Evolutionary conservation across 306 rosid species (phyloP).

Genomic region (Cercis canadensis): DNA sequence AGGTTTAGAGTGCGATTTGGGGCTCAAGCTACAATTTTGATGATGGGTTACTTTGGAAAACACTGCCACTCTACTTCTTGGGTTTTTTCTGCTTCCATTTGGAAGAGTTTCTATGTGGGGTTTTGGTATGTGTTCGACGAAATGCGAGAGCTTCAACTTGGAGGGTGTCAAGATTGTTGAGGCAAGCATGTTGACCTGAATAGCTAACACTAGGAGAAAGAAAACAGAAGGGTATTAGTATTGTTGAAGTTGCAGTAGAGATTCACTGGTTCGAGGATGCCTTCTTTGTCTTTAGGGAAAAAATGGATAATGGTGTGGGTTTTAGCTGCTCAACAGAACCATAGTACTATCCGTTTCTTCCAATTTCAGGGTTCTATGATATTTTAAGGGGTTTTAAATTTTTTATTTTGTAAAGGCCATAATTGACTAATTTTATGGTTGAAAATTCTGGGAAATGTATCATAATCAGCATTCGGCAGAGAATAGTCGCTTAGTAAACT

Average conservation of each 20-base stretch:
- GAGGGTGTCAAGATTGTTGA: conserved; percentile 49
- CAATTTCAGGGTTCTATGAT: no score
- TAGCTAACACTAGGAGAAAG: neutral
- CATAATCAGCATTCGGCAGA: no score
- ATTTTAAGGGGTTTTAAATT: no score
- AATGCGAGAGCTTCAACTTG: conserved; percentile 46
- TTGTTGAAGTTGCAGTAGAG: neutral
- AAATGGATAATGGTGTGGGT: neutral
- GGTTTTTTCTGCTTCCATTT: conserved; percentile 33
- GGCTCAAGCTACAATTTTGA: neutral
- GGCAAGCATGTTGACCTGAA: conserved; percentile 53
- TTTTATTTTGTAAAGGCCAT: no score
- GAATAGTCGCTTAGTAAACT: no score
- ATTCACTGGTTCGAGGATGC: neutral
- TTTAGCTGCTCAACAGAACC: neutral
- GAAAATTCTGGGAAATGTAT: no score
- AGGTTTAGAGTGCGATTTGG: conserved; percentile 42
- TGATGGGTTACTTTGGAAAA: conserved; percentile 13
- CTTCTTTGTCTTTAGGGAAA: neutral
- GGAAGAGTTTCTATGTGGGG: conserved; percentile 29
- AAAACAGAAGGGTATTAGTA: neutral
- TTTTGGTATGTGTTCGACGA: conserved; percentile 17
- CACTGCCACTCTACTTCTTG: conserved; percentile 31
- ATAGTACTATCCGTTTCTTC: no score
- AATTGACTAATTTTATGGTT: no score